A percentile compares a stretch with the other conserved stretches of the same genome.
These are phyloP conservation scores for Santalum album DNA, from an alignment of 164 flowering plant genomes.

Conservation along the genomic window DNA sequence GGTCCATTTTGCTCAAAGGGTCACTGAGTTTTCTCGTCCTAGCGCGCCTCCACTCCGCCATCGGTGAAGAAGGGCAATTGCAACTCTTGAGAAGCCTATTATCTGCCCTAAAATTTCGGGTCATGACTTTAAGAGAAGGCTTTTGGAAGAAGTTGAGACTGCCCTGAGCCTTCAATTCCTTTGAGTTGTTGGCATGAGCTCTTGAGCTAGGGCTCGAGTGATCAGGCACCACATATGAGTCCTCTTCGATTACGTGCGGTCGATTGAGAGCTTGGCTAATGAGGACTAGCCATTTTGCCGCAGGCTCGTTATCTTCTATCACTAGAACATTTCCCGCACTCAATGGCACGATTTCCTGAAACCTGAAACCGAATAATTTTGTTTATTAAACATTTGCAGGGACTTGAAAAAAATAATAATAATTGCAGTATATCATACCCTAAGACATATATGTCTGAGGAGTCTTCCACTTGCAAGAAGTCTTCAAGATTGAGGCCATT, in stretches of 20 bases:
- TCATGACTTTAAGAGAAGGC: constrained; percentile 68
- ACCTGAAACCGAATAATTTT: constrained; percentile 32
- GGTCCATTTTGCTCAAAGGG: constrained; percentile 3
- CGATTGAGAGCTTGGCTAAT: constrained; percentile 74
- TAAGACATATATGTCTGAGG: constrained; percentile 75
- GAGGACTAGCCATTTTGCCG: constrained; percentile 76
- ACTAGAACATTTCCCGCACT: constrained; percentile 90
- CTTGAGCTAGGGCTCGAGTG: constrained; percentile 15
- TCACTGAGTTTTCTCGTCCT: constrained; percentile 30
- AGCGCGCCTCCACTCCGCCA: constrained; percentile 15
- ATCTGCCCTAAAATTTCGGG: constrained; percentile 44
- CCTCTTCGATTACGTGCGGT: constrained; percentile 30
- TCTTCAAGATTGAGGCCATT: constrained; percentile 70
- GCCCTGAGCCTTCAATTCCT: constrained; percentile 22
- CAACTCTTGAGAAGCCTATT: constrained; percentile 58
- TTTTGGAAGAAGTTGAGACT: constrained; percentile 48
- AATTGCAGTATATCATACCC: constrained; percentile 35
- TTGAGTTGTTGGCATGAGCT: constrained; percentile 7
- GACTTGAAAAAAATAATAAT: no score
- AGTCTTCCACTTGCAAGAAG: constrained; percentile 68
- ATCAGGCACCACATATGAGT: constrained; percentile 12
- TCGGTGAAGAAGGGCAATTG: constrained; percentile 52
- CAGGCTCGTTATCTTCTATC: constrained; percentile 84
- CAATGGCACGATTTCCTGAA: constrained; percentile 96
- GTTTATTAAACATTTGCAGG: no score